Percentiles rank a stretch among this genome's conserved stretches.
Conservation (phyloP, 2,329 filamentous ascomycete species). For the Xylaria sp. region DNA sequence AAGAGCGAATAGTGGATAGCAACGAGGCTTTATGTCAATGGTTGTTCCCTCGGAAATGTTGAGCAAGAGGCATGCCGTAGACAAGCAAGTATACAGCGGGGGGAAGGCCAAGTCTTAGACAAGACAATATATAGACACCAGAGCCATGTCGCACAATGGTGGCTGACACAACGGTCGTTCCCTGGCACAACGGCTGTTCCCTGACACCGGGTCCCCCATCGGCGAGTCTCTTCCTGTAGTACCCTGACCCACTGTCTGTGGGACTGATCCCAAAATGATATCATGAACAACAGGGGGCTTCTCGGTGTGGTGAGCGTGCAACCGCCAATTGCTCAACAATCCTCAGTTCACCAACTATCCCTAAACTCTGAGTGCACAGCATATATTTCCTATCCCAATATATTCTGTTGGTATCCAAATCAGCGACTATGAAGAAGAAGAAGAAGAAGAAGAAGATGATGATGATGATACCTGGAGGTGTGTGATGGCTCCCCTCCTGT, state of each 20-base stretch:
- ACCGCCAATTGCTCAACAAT: neutral
- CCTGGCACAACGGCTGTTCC: no score
- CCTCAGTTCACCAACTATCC: neutral
- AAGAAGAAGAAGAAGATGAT: no score
- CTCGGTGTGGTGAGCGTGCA: no score
- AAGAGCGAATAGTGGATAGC: neutral
- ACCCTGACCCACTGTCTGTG: neutral
- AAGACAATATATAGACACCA: neutral
- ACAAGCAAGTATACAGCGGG: neutral
- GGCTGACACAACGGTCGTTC: no score
- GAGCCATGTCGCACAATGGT: neutral
- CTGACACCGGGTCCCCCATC: neutral
- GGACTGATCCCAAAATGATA: neutral
- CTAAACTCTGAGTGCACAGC: no score
- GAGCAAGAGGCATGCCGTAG: constrained; percentile 4
- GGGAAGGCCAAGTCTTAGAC: neutral
- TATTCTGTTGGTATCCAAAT: no score
- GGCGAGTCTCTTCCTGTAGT: neutral
- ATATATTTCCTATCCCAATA: neutral
- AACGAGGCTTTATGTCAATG: neutral
- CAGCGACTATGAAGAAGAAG: no score
- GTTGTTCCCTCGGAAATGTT: neutral
- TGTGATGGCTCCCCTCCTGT: no score
- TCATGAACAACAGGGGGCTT: neutral
- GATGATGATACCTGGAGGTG: neutral